A percentile compares a stretch with the other conserved stretches of the same genome.
Conservation (phyloP, 2,329 filamentous ascomycete genomes). For the Capronia epimyces region DNA sequence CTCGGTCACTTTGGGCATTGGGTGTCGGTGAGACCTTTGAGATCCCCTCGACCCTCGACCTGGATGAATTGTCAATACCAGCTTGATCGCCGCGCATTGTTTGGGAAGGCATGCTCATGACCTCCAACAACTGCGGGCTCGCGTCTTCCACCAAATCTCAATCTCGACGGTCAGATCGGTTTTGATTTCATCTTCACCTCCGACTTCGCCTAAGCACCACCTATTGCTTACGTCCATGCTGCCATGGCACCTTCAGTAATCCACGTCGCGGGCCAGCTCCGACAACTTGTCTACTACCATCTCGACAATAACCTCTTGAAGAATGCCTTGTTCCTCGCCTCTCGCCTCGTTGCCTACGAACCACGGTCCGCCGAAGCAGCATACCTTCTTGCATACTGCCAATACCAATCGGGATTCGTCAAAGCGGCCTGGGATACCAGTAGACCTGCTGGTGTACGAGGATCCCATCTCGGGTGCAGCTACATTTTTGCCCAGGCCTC, state of each 20-base stretch:
- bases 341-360: constrained; percentile 78
- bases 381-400: constrained; percentile 77
- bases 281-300: constrained; percentile 63
- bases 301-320: constrained; percentile 85
- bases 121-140: constrained; percentile 5
- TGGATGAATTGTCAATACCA: constrained; percentile 10
- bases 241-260: constrained; percentile 52
- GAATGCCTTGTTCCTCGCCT: constrained; percentile 90
- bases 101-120: constrained; percentile 11
- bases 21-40: not conserved
- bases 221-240: not conserved
- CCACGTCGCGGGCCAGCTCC: constrained; percentile 55
- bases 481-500: constrained; percentile 91
- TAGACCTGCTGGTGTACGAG: constrained; percentile 64
- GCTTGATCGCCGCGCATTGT: constrained; percentile 17
- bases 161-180: not conserved
- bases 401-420: constrained; percentile 74
- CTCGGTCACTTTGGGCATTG: not conserved
- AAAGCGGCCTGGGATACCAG: constrained; percentile 81
- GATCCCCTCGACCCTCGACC: not conserved
- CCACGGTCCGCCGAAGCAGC: constrained; percentile 71
- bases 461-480: constrained; percentile 74
- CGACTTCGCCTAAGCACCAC: not conserved
- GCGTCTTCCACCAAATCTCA: constrained; percentile 2
- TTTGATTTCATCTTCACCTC: not conserved